Base-by-base conservation (phyloP, 805 yeast genomes). In the Ogataea thermomethanolica region DNA sequence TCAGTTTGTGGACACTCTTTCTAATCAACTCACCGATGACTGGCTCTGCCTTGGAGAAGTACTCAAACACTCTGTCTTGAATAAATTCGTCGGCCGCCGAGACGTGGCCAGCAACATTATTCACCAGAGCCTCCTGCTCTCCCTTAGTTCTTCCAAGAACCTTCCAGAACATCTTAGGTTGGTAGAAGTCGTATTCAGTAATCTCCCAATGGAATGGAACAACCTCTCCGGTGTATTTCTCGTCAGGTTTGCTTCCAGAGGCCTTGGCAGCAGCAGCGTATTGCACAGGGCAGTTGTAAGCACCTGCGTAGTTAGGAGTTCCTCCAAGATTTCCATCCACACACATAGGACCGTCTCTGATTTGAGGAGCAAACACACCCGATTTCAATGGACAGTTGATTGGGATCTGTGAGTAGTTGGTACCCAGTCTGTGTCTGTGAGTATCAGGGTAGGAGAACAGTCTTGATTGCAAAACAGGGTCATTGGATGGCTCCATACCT, bases 151-250 rank as follows among this genome's bases (percentile, higher is more conserved):
- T 81, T 39, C 84, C 84, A 60, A 86, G 73, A 25, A 86, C 93
- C 43, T 83, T 71, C 79, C 88, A 91, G 55, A 90, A 74, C 25
- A 63, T 79, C 46, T 81, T 70, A 36, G 96, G 84, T 69, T 90
- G 96, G 48, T 65, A 74, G 62, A 68, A 90, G 67, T 90, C 96
- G 50, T 69, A 67, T 45, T 77, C 87, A 21, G 74, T 67, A 40
- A 76, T 76, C 42, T 75, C 73, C 96, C 96, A 89, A 69, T 88
- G 93, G 79, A 76, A 85, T 49, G 91, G 87, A 46, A 81, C 68
- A 33, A 60, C 63, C 48, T 64, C 67, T 28, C 67, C 67, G 4
- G 44, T 24, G 37, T 58, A 59, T 25, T 44, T 29, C 46, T 65
- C 69, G 32, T 64, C 68, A 13, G 57, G 51, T 14, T 47, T 46